Percentiles rank a stretch among this genome's conserved stretches.
phyloP scores from a whole-genome alignment of 495 filamentous ascomycete species.

The Podospora pseudoanserina region DNA sequence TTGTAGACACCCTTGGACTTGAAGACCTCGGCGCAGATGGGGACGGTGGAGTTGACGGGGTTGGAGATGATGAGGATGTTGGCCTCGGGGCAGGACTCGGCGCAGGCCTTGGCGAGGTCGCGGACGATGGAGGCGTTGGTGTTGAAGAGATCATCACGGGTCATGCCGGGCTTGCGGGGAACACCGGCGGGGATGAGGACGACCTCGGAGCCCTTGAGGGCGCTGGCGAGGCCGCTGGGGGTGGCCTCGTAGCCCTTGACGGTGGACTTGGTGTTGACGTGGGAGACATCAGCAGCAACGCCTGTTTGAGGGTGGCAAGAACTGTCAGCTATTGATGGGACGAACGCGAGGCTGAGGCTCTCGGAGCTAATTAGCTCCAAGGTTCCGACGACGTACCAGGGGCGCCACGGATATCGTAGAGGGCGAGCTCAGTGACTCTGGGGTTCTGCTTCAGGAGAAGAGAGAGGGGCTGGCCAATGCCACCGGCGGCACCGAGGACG shows the following conservation, averaged over 20 bases:
- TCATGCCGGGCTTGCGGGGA: slow-evolving; percentile 98
- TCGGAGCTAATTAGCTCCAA: not conserved
- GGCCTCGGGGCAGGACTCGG: slow-evolving; percentile 83
- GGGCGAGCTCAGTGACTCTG: slow-evolving; percentile 79
- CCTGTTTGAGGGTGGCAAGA: slow-evolving; percentile 47
- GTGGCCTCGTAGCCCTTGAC: slow-evolving; percentile 86
- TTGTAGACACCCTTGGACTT: slow-evolving; percentile 91
- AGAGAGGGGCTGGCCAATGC: slow-evolving; percentile 96
- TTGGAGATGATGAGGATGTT: slow-evolving; percentile 97
- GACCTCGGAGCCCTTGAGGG: slow-evolving; percentile 82
- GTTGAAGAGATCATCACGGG: slow-evolving; percentile 98
- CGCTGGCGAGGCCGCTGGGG: slow-evolving; percentile 66
- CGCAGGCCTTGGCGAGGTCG: slow-evolving; percentile 76
- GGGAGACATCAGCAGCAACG: slow-evolving; percentile 95
- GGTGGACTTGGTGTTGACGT: slow-evolving; percentile 97
- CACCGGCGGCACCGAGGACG: slow-evolving; percentile 92
- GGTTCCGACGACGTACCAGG: slow-evolving; percentile 63
- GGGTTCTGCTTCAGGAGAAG: slow-evolving; percentile 98
- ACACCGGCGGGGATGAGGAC: slow-evolving; percentile 98
- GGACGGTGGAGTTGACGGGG: slow-evolving; percentile 98
- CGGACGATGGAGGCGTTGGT: slow-evolving; percentile 95
- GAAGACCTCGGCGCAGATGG: slow-evolving; percentile 93
- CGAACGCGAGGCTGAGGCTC: slow-evolving; percentile 17
- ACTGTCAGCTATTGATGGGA: slow-evolving; percentile 14
- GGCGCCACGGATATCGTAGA: slow-evolving; percentile 94